Base-by-base conservation (phyloP, 2,329 filamentous ascomycete species). In the Cryoendolithus antarcticus region DNA sequence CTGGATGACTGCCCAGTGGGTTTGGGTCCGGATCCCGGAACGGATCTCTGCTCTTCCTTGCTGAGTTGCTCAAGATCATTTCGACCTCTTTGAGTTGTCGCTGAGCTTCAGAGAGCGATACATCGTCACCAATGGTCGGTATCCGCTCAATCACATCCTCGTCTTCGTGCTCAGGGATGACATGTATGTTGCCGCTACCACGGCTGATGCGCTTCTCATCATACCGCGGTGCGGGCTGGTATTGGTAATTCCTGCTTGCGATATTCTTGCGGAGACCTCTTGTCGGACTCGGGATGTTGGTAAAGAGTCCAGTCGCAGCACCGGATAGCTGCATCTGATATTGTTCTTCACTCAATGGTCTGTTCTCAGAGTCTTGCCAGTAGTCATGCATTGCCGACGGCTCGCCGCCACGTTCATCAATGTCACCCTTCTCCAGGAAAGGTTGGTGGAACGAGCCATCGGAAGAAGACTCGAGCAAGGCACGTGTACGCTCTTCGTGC, bases 81-180 rank as follows among this genome's bases (percentile, higher is more conserved):
- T 49, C 51, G 21, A 50, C 29, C 21, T 48, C 48, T 21, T 35
- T 41, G 13, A 55, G 42, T 27, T 47, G 45, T 12, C 44, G 42
- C 32, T 52, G 40, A 9, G 48, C 44, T 37, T 45, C 43, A 30
- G 39, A 41, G 40, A 35, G 34, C 1, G 28, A 9, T 19, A 21
- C 7, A 5, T 35, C 40, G 27, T 29, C 30, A 6, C 28, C 19
- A 12, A 32, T 37, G 11, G 40, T 38, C 4, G 36, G 19, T 4
- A 37, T 10, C 6, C 39, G 32, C 6, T 34, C 36, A 6, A 41
- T 41, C 1, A 15, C 63, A 41, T 74, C 71, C 37, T 76, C 71
- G 45, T 78, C 75, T 42, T 79, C 75, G 9, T 69, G 60, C 51
- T 77, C 73, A 30, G 77, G 74, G 34, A 80, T 80, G 0, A 74